These are phyloP conservation scores for Helianthus tuberosus DNA, from an alignment of 129 eudicot species.

Conservation along the genomic window DNA sequence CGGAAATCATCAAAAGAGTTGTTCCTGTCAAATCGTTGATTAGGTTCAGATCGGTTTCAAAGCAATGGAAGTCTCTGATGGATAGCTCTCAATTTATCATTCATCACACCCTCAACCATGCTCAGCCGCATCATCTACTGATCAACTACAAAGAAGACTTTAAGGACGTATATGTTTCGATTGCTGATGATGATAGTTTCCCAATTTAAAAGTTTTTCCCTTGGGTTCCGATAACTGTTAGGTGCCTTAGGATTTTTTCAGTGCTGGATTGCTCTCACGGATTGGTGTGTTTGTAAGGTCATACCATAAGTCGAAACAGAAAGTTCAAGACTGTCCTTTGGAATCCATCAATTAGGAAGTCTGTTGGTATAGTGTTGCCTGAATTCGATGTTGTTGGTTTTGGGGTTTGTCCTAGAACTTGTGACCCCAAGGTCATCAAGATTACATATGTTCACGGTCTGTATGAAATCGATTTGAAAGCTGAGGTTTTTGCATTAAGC, in stretches of 20 bases:
- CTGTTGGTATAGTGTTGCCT: neutral
- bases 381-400: neutral
- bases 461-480: neutral
- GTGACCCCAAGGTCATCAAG: neutral
- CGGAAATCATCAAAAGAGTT: neutral
- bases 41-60: neutral
- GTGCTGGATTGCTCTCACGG: too few relatives aligned
- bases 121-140: neutral
- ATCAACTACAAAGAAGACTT: neutral
- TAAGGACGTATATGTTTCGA: neutral
- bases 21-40: neutral
- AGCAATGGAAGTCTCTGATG: neutral
- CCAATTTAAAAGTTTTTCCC: neutral
- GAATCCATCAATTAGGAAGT: neutral
- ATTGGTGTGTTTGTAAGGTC: too few relatives aligned
- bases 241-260: too few relatives aligned
- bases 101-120: neutral
- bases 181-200: neutral
- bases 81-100: neutral
- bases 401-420: neutral
- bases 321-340: neutral
- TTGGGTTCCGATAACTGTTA: too few relatives aligned
- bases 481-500: too few relatives aligned
- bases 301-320: neutral
- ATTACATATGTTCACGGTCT: too few relatives aligned